Base-by-base conservation (phyloP, 1,284 basidiomycete species). In the Ceratobasidium papillatum region DNA sequence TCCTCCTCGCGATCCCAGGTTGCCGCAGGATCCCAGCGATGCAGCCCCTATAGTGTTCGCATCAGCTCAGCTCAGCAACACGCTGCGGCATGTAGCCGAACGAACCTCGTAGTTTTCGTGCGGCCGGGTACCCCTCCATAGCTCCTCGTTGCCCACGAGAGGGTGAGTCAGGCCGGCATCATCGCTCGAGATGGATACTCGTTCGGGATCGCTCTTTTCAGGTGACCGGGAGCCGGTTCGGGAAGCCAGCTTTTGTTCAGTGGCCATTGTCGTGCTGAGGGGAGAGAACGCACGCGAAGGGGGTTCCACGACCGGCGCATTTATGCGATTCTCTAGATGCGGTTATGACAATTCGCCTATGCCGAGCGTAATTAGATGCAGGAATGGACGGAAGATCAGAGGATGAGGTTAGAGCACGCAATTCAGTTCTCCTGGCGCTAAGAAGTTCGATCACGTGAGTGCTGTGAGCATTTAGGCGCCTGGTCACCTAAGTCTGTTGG, bases 161-260 rank as follows among this genome's bases (percentile, higher is more conserved):
- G 65, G 65, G 19, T 68, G 65, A 68, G 34, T 27, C 17, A 68
- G 34, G 3, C 51, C 49, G 11, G 65, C 49, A 43, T 56, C 32
- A 30, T 68, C 51, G 12, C 51, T 68, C 7, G 65, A 68, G 12
- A 56, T 41, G 65, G 65, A 68, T n/a, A 30, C 34, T 25, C 51
- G 65, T 34, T 68, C 65, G n/a, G 65, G 65, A 22, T 66, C 63
- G 36, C 65, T 41, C 65, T 68, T 68, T 41, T 68, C 65, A 19
- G 36, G 51, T 43, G 65, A 25, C 36, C 49, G 22, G 14, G 65
- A 56, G 34, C 32, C 51, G 27, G 51, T 47, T 30, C 14, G 47
- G 30, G 34, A 17, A 56, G 34, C 27, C 30, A 27, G 27, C 22
- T 38, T 49, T 19, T 49, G 12, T 7, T 34, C 4, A 34, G 47